Evolutionary conservation across 192 early-diverging fungal species (phyloP).

Genomic region (Haplosporangium gracile): DNA sequence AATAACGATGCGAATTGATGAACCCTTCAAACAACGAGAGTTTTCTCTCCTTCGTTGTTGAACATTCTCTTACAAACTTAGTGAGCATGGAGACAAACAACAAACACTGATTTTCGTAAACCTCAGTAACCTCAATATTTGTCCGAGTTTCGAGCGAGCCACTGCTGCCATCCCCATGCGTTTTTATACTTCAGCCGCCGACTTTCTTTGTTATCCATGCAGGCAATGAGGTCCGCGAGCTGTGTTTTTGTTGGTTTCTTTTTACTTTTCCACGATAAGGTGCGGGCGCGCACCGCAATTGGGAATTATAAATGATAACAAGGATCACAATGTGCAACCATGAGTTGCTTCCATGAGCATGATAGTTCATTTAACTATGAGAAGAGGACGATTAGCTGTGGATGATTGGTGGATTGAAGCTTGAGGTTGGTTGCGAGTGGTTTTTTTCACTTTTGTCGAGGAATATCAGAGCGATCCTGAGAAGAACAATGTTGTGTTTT

Average conservation of each 20-base stretch:
- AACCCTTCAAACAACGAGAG: not conserved
- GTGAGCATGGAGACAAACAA: not conserved
- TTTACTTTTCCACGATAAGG: not conserved
- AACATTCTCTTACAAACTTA: constrained; percentile 9
- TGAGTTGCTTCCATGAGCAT: constrained; percentile 17
- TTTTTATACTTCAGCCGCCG: not conserved
- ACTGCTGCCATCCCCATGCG: not conserved
- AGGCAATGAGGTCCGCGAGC: not conserved
- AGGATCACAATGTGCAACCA: constrained; percentile 9
- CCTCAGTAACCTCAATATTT: not conserved
- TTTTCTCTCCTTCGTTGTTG: constrained; percentile 5
- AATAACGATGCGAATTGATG: not conserved
- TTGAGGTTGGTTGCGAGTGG: not conserved
- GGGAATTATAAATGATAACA: not conserved
- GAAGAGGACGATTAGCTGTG: not conserved
- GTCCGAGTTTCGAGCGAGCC: not conserved
- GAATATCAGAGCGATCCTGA: not conserved
- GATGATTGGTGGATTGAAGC: not conserved
- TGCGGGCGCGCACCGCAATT: not conserved
- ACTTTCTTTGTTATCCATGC: not conserved
- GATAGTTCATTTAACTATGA: constrained; percentile 3
- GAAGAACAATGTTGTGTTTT: not conserved
- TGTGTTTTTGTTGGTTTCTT: not conserved
- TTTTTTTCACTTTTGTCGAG: constrained; percentile 10
- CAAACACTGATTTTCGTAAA: not conserved